A percentile compares a stretch with the other conserved stretches of the same genome.
Conservation (phyloP, 164 flowering plant genomes). For the Magnolia officinalis region DNA sequence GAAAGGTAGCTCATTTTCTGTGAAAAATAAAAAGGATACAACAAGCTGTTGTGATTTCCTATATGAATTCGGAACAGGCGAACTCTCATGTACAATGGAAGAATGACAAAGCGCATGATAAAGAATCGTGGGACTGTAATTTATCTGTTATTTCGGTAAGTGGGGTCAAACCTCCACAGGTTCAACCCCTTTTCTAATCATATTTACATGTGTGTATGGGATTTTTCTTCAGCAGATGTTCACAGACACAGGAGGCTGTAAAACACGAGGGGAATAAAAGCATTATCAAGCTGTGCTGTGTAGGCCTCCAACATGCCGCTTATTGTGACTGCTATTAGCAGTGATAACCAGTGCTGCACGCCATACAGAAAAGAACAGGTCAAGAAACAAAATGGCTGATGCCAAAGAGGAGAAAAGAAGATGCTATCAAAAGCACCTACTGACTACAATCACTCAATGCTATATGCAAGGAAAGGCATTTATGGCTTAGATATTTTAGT, state of each 20-base stretch:
- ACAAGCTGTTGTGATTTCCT: not conserved
- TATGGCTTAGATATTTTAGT: no score
- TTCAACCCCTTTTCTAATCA: not conserved
- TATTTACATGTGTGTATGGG: not conserved
- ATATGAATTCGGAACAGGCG: not conserved
- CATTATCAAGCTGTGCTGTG: conserved; percentile 96
- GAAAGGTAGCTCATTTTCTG: not conserved
- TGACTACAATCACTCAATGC: not conserved
- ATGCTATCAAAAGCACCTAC: not conserved
- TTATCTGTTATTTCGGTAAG: no score
- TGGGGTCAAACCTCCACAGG: no score
- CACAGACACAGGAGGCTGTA: conserved; percentile 87
- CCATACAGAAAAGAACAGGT: not conserved
- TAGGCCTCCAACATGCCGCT: conserved; percentile 96
- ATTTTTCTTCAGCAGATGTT: conserved; percentile 31
- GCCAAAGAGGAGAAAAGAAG: not conserved
- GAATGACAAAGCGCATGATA: no score
- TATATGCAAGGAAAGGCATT: no score
- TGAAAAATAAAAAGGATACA: not conserved
- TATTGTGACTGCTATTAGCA: conserved; percentile 64
- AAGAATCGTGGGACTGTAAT: no score
- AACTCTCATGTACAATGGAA: not conserved
- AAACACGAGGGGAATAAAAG: conserved; percentile 92
- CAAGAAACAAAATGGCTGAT: not conserved
- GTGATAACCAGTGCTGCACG: conserved; percentile 83